These are phyloP conservation scores for Sporothrix inflata DNA, from an alignment of 2,329 filamentous ascomycete species.

Conservation along the genomic window DNA sequence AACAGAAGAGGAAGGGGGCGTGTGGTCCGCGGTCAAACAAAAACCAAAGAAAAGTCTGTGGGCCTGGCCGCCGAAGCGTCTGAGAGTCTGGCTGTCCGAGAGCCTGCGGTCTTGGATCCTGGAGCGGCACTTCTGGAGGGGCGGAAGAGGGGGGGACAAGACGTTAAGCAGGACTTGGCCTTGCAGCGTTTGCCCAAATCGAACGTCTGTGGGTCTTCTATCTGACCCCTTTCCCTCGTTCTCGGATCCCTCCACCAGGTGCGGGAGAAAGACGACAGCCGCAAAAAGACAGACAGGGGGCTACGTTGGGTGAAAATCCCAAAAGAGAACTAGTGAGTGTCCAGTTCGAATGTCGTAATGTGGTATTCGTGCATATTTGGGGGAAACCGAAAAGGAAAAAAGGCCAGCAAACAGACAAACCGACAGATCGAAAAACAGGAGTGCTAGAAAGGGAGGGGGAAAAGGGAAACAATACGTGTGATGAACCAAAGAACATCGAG, in stretches of 20 bases:
- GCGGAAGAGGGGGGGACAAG: conserved; percentile 1
- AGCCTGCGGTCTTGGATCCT: conserved; percentile 16
- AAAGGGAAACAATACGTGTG: not conserved
- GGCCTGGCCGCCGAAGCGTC: conserved; percentile 12
- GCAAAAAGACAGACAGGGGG: not conserved
- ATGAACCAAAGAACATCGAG: conserved; percentile 9
- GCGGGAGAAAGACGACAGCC: not conserved
- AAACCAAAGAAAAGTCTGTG: not conserved
- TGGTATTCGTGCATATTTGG: not conserved
- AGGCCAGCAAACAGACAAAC: not conserved
- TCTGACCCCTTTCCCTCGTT: not conserved
- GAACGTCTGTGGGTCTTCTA: conserved; percentile 18
- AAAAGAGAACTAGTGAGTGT: not conserved
- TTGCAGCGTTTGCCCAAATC: not conserved
- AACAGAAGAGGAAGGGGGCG: not conserved
- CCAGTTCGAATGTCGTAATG: not conserved
- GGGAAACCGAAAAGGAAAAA: too few relatives aligned
- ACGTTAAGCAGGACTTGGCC: not conserved
- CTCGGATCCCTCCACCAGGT: not conserved
- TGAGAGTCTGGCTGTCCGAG: conserved; percentile 6
- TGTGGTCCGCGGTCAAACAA: not conserved
- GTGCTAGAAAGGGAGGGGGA: not conserved
- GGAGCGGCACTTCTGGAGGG: conserved; percentile 9
- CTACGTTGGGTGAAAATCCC: not conserved
- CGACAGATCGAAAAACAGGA: not conserved